A percentile compares a stretch with the other conserved stretches of the same genome.
phyloP scores from a whole-genome alignment of 768 basidiomycete species.

The Pleurotus cornucopiae region DNA sequence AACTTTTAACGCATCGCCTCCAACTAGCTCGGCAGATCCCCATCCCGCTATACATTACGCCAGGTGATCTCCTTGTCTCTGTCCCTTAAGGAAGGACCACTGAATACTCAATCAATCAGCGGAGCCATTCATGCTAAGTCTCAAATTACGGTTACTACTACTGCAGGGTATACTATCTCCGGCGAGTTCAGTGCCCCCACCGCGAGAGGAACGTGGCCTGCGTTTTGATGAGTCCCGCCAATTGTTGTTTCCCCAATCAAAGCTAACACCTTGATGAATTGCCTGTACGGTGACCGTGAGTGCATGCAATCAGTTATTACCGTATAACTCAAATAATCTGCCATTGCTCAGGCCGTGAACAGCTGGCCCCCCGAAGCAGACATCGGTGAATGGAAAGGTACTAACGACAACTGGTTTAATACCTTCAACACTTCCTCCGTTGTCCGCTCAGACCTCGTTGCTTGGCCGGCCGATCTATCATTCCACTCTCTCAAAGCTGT shows the following conservation, averaged over 20 bases:
- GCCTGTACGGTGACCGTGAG: conserved; percentile 26
- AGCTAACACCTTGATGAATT: neutral
- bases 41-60: conserved; percentile 40
- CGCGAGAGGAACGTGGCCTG: conserved; percentile 37
- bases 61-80: conserved; percentile 18
- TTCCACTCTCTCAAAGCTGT: conserved; percentile 40
- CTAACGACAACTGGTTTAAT: conserved; percentile 38
- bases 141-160: conserved; percentile 35
- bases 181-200: conserved; percentile 42
- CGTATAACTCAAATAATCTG: neutral
- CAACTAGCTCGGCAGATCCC: conserved; percentile 35
- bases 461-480: conserved; percentile 38
- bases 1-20: conserved; percentile 30
- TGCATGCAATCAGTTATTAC: neutral
- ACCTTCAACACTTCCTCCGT: conserved; percentile 42
- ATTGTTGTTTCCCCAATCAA: neutral
- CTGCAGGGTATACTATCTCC: conserved; percentile 31
- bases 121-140: conserved; percentile 38
- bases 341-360: conserved; percentile 26
- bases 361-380: conserved; percentile 41
- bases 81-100: neutral
- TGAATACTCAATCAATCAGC: conserved; percentile 12
- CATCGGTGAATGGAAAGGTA: conserved; percentile 45
- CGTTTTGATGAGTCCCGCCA: conserved; percentile 30
- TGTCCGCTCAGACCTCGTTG: conserved; percentile 33